Conservation (phyloP, 225 moss, liverwort and hornwort species). For the Thuidium tamariscinum region DNA sequence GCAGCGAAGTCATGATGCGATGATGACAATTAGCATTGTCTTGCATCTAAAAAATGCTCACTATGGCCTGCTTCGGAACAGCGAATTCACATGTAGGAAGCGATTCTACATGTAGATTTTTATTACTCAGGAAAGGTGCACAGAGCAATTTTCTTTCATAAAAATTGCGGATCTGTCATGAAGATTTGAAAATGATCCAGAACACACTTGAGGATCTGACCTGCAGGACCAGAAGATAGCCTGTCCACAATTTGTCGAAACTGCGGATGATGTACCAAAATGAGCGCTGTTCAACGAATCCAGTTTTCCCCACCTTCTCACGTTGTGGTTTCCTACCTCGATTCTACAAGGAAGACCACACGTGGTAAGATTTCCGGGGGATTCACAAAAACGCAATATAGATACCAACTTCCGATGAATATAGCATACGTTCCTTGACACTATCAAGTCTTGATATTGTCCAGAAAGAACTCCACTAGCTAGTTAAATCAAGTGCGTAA, state of each 20-base stretch:
- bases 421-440: not conserved
- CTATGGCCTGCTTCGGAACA: not conserved
- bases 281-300: conserved; percentile 85
- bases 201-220: conserved; percentile 6
- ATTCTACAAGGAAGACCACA: conserved; percentile 28
- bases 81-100: not conserved
- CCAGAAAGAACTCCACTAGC: not conserved
- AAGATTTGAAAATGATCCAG: not conserved
- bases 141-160: not conserved
- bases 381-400: not conserved
- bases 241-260: conserved; percentile 93
- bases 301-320: conserved; percentile 70
- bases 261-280: conserved; percentile 90
- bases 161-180: not conserved
- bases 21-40: not conserved
- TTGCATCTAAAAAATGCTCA: not conserved
- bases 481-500: not conserved
- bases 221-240: conserved; percentile 74
- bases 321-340: conserved; percentile 31
- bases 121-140: not conserved
- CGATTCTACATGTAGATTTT: not conserved
- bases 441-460: not conserved
- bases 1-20: not conserved
- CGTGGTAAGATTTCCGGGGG: not conserved
- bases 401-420: not conserved